Base-by-base conservation (phyloP, 495 filamentous ascomycete species). In the Glonium stellatum region DNA sequence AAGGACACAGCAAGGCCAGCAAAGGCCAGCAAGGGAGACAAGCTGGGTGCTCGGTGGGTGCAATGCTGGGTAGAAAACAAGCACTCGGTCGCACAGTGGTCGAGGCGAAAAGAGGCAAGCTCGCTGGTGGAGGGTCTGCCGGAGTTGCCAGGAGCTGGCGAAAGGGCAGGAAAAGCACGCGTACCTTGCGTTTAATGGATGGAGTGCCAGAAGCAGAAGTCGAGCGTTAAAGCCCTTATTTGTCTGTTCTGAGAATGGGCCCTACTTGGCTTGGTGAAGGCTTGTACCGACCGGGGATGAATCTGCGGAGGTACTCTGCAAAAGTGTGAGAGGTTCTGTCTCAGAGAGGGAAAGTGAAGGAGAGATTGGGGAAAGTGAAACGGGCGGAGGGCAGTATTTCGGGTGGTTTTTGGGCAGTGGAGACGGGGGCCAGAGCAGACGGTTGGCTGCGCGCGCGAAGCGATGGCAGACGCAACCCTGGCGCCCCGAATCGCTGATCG, bases 331-430 rank as follows among this genome's bases (percentile, higher is more conserved):
- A 55, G 52, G 52, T 55, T 51, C 60, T 59, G 64, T 60, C 64
- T 63, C 59, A 67, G 60, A 63, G 64, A 61, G 60, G 64, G 57
- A 66, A 66, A 66, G 64, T 51, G 64, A 66, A n/a, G 54, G 64
- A 63, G 59, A 39, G 55, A 56, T 66, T 59, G 36, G 56, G 64
- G 53, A 62, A 62, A 62, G 64, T 62, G 64, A 62, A 66, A 62
- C 59, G 64, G 60, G 59, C 52, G 64, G 51, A 50, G 55, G 31
- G 59, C 58, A 62, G 53, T 66, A 66, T 61, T 62, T 66, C 54
- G 63, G 58, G 27, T 35, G 21, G 34, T n/a, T 19, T 27, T 18
- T 44, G 39, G 39, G 39, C 39, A 44, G 36, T 46, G 35, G 39
- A 37, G 13, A 48, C 37, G 55, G 55, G 55, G 54, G 41, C 47